Percentiles rank a stretch among this genome's conserved stretches.
phyloP scores from a whole-genome alignment of 1,139 yeast species.

The Protomyces inouyei region DNA sequence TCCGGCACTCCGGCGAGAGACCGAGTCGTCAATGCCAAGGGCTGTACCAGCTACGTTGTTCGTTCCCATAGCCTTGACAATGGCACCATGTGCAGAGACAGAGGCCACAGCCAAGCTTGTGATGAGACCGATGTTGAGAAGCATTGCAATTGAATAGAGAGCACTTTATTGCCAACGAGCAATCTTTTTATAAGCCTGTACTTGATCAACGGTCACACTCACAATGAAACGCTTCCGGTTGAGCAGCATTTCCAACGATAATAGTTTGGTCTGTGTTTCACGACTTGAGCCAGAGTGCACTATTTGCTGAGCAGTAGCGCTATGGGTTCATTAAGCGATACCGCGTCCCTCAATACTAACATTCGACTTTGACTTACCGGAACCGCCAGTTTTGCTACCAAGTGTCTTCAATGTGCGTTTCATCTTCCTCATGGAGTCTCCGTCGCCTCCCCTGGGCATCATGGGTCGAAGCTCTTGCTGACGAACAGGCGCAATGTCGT shows the following conservation, averaged over 20 bases:
- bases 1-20: slow-evolving; percentile 17
- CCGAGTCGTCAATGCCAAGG: slow-evolving; percentile 7
- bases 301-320: background rate
- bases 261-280: no score
- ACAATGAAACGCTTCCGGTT: no score
- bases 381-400: slow-evolving; percentile 2
- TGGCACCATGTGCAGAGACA: slow-evolving; percentile 18
- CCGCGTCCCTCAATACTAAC: slow-evolving; percentile 25
- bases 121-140: background rate
- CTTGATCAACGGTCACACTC: no score
- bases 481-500: slow-evolving; percentile 16
- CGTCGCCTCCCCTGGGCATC: slow-evolving; percentile 9
- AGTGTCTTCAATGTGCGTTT: slow-evolving; percentile 16
- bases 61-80: background rate
- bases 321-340: background rate
- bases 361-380: slow-evolving; percentile 7
- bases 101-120: background rate
- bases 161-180: no score
- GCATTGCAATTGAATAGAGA: background rate
- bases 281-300: background rate
- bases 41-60: slow-evolving; percentile 3
- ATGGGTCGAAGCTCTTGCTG: slow-evolving; percentile 9
- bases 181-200: no score
- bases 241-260: no score
- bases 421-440: slow-evolving; percentile 18